A percentile compares a stretch with the other conserved stretches of the same genome.
Evolutionary conservation across 2,329 filamentous ascomycete species (phyloP).

Genomic region (Botrytis cinerea): DNA sequence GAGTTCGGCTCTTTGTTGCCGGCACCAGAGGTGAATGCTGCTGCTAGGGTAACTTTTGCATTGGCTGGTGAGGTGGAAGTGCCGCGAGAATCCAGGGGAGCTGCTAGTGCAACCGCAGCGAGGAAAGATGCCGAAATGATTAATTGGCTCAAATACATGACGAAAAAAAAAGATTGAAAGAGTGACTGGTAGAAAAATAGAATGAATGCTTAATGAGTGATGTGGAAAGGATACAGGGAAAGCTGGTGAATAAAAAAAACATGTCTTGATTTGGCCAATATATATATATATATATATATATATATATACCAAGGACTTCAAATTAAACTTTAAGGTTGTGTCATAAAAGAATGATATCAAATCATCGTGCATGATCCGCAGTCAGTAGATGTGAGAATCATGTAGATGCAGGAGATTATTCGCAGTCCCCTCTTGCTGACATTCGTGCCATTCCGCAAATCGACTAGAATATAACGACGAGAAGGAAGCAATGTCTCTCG

Average conservation of each 20-base stretch:
- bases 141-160: constrained; percentile 18
- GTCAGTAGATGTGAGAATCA: not conserved
- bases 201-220: not conserved
- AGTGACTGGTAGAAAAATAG: not conserved
- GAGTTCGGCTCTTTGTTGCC: constrained; percentile 30
- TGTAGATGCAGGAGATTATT: not conserved
- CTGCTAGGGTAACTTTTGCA: constrained; percentile 27
- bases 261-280: not conserved
- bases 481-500: not conserved
- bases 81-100: constrained; percentile 8
- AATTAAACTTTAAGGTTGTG: not conserved
- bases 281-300: constrained; percentile 4
- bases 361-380: constrained; percentile 9
- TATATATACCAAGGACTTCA: not conserved
- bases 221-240: not conserved
- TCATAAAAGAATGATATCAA: not conserved
- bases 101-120: not conserved
- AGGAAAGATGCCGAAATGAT: not conserved
- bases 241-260: not conserved
- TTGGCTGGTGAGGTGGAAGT: not conserved
- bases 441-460: not conserved
- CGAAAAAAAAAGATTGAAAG: not conserved
- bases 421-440: not conserved
- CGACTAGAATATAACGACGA: not conserved
- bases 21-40: constrained; percentile 27